Conservation (phyloP, 1,284 basidiomycete genomes). For the Cutaneotrichosporon curvatum region DNA sequence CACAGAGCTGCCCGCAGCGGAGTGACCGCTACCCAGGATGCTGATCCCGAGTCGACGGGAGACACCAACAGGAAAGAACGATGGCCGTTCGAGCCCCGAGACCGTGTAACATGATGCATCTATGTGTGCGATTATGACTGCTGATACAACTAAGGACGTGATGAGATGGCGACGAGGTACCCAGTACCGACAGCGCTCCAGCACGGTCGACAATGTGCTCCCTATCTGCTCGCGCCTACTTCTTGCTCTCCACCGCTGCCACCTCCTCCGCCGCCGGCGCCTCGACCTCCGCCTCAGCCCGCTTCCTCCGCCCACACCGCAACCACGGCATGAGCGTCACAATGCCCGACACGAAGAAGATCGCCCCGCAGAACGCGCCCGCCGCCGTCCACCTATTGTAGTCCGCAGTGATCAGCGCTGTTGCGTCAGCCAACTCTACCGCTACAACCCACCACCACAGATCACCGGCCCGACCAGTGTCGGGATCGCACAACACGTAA, state of each 20-base stretch:
- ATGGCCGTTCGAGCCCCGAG: no score
- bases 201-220: no score
- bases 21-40: no score
- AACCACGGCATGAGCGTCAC: not conserved
- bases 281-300: not conserved
- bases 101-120: no score
- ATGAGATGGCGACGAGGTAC: no score
- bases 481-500: slow-evolving; percentile 28
- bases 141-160: no score
- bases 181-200: no score
- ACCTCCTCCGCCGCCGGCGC: not conserved
- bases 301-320: not conserved
- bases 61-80: no score
- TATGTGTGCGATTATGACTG: no score
- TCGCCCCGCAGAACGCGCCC: slow-evolving; percentile 28
- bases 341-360: slow-evolving; percentile 21
- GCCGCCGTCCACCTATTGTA: slow-evolving; percentile 26
- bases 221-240: no score
- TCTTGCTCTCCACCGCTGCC: not conserved
- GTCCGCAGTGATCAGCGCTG: slow-evolving; percentile 23
- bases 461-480: slow-evolving; percentile 35
- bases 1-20: no score
- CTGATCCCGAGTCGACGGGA: no score
- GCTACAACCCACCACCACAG: slow-evolving; percentile 27
- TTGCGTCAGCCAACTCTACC: not conserved